Evolutionary conservation across 768 basidiomycete genomes (phyloP), one percentile per base, ranked within the genome.

Genomic region (Russula emetica): DNA sequence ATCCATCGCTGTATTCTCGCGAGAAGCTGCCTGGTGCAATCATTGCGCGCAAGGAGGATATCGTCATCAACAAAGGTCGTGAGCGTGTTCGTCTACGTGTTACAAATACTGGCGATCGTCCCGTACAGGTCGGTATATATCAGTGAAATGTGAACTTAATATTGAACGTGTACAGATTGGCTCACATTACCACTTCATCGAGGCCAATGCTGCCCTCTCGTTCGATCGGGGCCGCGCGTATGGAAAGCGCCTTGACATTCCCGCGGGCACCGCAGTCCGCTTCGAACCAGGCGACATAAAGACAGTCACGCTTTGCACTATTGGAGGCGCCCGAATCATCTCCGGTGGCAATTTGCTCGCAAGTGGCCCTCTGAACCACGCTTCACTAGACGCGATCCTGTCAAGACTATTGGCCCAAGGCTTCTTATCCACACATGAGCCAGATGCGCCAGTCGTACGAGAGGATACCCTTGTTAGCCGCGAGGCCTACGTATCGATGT

Each of bases 241-340:
- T 66, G 90, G 89, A 7, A 93, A 85, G 70, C 84, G 90, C 14
- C 84, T 99, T 8, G 94, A 99, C 73, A 97, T 98, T 58, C 78
- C 96, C 0, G 87, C 97, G 0, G 96, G 97, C 7, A 98, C 94
- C 0, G 95, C 97, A 7, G 91, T 97, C 6, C 85, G 97, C 36
- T 98, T 99, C 73, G 97, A 99, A 72, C 96, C 97, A 0, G 93
- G 94, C 2, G 93, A 96, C 69, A 72, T 75, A 44, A 94, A 93
- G 77, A 85, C 92, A 0, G 90, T 98, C 45, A 83, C 82, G 0
- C 83, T 98, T 8, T 90, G 91, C 64, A 74, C 83, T 24, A 89
- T 97, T 52, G 88, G 83, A 18, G 97, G 96, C 0, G 74, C 76
- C 0, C 81, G 83, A 69, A 73, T 83, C 40, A 83, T 94, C 47